phyloP scores from a whole-genome alignment of 1,139 yeast species.

The Protomyces gravidus region DNA sequence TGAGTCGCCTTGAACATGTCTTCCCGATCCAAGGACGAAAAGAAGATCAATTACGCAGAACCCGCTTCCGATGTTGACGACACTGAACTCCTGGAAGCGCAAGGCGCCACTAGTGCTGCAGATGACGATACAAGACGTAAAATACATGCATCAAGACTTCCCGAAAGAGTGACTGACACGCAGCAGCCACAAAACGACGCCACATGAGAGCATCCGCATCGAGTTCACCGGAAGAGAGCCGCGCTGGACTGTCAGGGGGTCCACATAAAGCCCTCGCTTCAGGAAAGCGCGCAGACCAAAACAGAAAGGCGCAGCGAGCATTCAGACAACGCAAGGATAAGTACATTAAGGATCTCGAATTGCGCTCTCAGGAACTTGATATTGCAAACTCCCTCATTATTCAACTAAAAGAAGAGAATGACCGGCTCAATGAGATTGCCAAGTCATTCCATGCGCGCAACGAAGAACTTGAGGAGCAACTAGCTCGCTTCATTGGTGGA shows the following conservation, averaged over 20 bases:
- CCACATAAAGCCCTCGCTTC: conserved; percentile 53
- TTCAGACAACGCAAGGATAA: conserved; percentile 90
- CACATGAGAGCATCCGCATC: neutral
- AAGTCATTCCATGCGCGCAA: conserved; percentile 21
- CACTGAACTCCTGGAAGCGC: neutral
- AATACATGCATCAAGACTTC: no score
- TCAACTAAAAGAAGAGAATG: conserved; percentile 52
- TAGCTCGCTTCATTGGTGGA: neutral
- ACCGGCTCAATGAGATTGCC: conserved; percentile 40
- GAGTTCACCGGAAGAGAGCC: conserved; percentile 42
- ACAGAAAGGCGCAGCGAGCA: conserved; percentile 95
- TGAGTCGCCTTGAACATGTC: neutral
- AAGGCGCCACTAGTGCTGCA: neutral
- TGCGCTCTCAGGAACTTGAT: conserved; percentile 19
- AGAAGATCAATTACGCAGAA: neutral
- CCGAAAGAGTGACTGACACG: no score
- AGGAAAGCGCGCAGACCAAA: conserved; percentile 89
- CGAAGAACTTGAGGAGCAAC: conserved; percentile 15
- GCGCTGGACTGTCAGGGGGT: conserved; percentile 41
- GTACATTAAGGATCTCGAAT: conserved; percentile 77
- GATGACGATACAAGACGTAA: no score
- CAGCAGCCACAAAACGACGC: neutral
- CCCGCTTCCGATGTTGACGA: neutral
- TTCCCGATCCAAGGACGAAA: neutral
- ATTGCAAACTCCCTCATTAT: conserved; percentile 53